Percentiles rank a stretch among this genome's conserved stretches.
phyloP scores from a whole-genome alignment of 345 rosid genomes.

The Nasturtium officinale region DNA sequence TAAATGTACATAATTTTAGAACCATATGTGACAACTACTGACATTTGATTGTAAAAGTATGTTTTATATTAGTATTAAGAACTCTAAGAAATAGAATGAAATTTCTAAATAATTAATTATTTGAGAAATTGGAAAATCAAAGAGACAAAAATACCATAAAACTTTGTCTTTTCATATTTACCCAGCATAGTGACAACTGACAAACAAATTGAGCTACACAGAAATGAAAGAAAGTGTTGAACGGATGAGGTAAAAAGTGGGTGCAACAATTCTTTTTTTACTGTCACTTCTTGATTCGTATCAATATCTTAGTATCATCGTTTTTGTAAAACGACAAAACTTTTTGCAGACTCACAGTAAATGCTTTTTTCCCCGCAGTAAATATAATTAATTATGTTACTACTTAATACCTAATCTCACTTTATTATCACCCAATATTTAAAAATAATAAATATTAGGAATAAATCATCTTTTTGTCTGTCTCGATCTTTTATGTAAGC shows the following conservation, averaged over 20 bases:
- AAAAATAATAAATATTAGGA: neutral
- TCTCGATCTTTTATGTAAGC: constrained; percentile 6
- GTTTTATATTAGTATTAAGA: neutral
- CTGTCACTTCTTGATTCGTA: constrained; percentile 20
- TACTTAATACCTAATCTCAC: constrained; percentile 20
- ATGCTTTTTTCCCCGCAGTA: neutral
- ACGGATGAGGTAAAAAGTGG: neutral
- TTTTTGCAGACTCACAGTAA: constrained; percentile 13
- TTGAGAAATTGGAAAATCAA: neutral
- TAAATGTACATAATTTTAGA: neutral
- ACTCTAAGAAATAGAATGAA: neutral
- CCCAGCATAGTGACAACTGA: neutral
- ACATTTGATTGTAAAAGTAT: neutral
- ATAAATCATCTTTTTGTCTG: neutral
- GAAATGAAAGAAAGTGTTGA: neutral
- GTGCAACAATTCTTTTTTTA: neutral
- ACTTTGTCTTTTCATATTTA: neutral
- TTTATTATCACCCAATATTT: neutral
- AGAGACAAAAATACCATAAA: neutral
- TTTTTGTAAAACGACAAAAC: neutral
- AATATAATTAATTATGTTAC: constrained; percentile 6
- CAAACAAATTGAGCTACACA: neutral
- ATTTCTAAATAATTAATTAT: neutral
- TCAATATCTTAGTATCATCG: constrained; percentile 15
- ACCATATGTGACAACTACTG: neutral